A percentile compares a stretch with the other conserved stretches of the same genome.
Evolutionary conservation across 345 rosid species (phyloP).

Genomic region (sweet orange (Citrus sinensis)): DNA sequence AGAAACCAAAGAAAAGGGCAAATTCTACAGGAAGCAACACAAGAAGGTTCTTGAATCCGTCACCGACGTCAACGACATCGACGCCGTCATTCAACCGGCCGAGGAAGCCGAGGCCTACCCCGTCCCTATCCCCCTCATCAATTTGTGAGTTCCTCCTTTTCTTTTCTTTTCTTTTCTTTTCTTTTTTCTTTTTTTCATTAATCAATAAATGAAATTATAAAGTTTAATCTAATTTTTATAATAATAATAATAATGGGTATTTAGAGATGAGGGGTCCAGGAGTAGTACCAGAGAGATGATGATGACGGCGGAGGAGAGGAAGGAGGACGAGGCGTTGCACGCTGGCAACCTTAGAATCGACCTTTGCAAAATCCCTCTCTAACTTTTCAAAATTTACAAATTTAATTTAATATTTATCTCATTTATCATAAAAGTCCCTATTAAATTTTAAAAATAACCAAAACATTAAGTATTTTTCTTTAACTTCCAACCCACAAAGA

Average conservation of each 20-base stretch:
- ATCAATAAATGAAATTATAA: background rate
- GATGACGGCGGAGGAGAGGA: slow-evolving; percentile 54
- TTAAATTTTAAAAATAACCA: no score
- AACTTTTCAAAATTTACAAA: no score
- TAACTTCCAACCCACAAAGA: no score
- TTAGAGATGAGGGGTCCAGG: slow-evolving; percentile 55
- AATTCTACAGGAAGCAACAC: slow-evolving; percentile 43
- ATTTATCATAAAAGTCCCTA: no score
- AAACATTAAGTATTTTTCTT: no score
- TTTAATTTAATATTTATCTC: no score
- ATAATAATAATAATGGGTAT: no score
- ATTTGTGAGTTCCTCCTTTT: slow-evolving; percentile 36
- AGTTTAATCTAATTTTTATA: background rate
- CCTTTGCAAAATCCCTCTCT: no score
- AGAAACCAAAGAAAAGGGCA: slow-evolving; percentile 78
- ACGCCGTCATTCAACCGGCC: slow-evolving; percentile 72
- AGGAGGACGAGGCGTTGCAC: slow-evolving; percentile 70
- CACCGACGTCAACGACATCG: slow-evolving; percentile 76
- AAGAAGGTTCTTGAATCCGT: slow-evolving; percentile 81
- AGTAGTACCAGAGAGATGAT: slow-evolving; percentile 18
- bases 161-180: background rate
- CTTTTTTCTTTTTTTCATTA: background rate
- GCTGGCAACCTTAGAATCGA: slow-evolving; percentile 43
- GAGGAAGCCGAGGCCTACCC: slow-evolving; percentile 59
- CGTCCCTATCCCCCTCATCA: slow-evolving; percentile 46